These are phyloP conservation scores for Eucalyptus melliodora DNA, from an alignment of 345 rosid genomes.

Conservation along the genomic window DNA sequence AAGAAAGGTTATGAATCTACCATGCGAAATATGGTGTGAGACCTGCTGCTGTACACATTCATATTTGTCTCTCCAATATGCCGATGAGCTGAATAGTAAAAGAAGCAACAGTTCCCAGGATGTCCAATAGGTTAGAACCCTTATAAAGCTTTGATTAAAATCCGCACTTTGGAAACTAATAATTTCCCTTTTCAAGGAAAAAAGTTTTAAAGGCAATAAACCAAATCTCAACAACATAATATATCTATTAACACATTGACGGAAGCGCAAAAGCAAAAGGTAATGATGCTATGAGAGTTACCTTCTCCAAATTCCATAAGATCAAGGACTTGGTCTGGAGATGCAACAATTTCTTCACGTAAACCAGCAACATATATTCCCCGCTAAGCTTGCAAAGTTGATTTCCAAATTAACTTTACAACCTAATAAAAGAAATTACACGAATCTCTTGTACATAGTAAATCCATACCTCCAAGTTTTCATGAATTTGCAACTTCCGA, in stretches of 20 bases:
- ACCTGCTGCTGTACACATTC: conserved; percentile 84
- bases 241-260: neutral
- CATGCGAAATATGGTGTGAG: conserved; percentile 98
- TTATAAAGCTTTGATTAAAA: neutral
- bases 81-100: conserved; percentile 63
- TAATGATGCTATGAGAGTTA: neutral
- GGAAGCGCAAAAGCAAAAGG: neutral
- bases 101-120: neutral
- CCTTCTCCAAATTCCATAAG: conserved; percentile 92
- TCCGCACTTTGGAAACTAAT: neutral
- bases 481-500: conserved; percentile 88
- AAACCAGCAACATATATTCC: conserved; percentile 95
- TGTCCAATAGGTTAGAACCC: neutral
- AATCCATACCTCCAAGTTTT: conserved; percentile 57
- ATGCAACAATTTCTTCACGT: conserved; percentile 88
- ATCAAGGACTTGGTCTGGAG: conserved; percentile 86
- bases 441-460: neutral
- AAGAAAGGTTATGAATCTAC: conserved; percentile 18
- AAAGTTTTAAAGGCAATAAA: neutral
- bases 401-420: neutral
- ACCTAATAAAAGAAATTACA: neutral
- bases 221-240: neutral
- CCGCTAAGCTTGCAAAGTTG: conserved; percentile 22
- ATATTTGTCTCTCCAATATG: conserved; percentile 96
- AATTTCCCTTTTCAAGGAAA: neutral